Percentiles rank a stretch among this genome's conserved stretches.
Evolutionary conservation across 768 basidiomycete genomes (phyloP).

Genomic region (Boletales sp.): DNA sequence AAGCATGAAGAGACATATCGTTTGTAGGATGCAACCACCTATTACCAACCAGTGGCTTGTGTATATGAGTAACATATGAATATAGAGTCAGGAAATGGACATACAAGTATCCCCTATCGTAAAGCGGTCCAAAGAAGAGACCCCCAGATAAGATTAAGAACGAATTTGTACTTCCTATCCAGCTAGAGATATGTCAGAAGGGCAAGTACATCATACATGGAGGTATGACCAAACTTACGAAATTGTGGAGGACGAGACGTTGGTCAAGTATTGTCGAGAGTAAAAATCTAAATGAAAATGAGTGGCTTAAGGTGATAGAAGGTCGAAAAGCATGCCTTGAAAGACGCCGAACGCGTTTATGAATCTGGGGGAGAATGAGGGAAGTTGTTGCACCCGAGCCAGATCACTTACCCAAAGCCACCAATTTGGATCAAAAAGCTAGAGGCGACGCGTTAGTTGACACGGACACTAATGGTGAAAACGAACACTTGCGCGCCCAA

Average conservation of each 20-base stretch:
- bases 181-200: slow-evolving; percentile 20
- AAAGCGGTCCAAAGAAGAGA: slow-evolving; percentile 45
- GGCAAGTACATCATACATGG: neutral
- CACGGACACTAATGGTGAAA: neutral
- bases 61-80: neutral
- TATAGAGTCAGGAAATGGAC: slow-evolving; percentile 3
- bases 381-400: neutral
- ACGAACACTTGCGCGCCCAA: slow-evolving; percentile 20
- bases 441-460: neutral
- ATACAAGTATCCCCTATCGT: slow-evolving; percentile 52
- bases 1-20: slow-evolving; percentile 41
- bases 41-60: slow-evolving; percentile 42
- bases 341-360: slow-evolving; percentile 39
- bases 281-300: slow-evolving; percentile 34
- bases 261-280: slow-evolving; percentile 33
- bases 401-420: slow-evolving; percentile 32
- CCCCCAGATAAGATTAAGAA: slow-evolving; percentile 43
- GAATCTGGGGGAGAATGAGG: slow-evolving; percentile 20
- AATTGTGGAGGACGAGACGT: slow-evolving; percentile 34
- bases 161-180: slow-evolving; percentile 49
- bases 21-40: slow-evolving; percentile 41
- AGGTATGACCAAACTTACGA: slow-evolving; percentile 24
- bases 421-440: slow-evolving; percentile 37
- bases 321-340: slow-evolving; percentile 26
- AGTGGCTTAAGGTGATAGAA: neutral